phyloP scores from a whole-genome alignment of 2,329 filamentous ascomycete genomes.

The Chaetomiaceae sp. region DNA sequence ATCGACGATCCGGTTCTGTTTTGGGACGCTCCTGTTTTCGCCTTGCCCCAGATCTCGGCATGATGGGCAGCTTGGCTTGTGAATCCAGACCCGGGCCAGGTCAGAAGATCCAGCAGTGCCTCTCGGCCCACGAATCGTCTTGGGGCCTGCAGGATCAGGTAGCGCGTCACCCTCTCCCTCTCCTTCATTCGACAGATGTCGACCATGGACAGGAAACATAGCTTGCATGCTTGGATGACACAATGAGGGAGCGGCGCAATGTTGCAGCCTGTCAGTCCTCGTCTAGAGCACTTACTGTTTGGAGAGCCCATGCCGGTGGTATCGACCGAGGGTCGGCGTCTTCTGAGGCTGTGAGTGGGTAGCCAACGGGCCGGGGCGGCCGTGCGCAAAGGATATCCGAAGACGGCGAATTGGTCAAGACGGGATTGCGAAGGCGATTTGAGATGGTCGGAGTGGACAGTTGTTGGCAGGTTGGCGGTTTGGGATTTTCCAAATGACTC shows the following conservation, averaged over 20 bases:
- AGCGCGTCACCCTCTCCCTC: background rate
- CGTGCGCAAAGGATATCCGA: slow-evolving; percentile 5
- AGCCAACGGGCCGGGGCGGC: slow-evolving; percentile 4
- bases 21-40: slow-evolving; percentile 25
- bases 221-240: background rate
- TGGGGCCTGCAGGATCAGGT: background rate
- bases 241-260: background rate
- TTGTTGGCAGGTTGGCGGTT: background rate
- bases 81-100: slow-evolving; percentile 25
- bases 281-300: background rate
- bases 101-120: background rate
- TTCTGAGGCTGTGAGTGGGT: slow-evolving; percentile 23
- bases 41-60: slow-evolving; percentile 26
- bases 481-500: background rate
- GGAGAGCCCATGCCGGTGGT: background rate
- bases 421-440: background rate
- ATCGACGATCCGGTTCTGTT: slow-evolving; percentile 24
- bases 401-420: slow-evolving; percentile 1
- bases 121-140: background rate
- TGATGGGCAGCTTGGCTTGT: slow-evolving; percentile 23
- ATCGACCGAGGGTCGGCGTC: background rate
- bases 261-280: background rate
- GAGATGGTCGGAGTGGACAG: background rate
- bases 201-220: background rate
- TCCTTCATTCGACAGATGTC: background rate